Conservation (phyloP, 768 basidiomycete species). For the Tephrocybe rancida region DNA sequence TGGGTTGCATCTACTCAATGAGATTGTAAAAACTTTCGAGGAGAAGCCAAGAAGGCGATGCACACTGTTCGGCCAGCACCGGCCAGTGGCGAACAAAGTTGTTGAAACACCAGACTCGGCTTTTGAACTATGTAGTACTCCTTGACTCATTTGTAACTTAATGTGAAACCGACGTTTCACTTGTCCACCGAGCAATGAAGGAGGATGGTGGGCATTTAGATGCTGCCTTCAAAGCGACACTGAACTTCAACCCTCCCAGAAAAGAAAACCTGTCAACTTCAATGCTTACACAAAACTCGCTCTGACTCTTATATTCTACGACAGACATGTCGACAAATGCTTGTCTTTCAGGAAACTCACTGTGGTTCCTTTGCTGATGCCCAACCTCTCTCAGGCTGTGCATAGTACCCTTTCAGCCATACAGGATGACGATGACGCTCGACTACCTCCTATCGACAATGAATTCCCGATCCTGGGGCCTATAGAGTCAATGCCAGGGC, state of each 20-base stretch:
- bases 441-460: neutral
- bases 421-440: neutral
- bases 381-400: neutral
- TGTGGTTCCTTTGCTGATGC: neutral
- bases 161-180: too few species aligned
- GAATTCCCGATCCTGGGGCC: neutral
- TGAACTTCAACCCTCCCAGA: neutral
- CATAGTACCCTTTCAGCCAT: neutral
- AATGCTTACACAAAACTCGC: neutral
- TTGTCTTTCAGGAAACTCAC: neutral
- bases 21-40: too few species aligned
- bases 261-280: neutral
- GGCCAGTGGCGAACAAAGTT: too few species aligned
- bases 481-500: neutral
- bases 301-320: slow-evolving; percentile 1
- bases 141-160: too few species aligned
- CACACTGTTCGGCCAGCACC: too few species aligned
- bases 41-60: too few species aligned
- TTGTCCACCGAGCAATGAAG: neutral
- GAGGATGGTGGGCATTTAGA: neutral
- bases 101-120: too few species aligned
- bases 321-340: slow-evolving; percentile 6
- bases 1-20: too few species aligned
- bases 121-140: too few species aligned
- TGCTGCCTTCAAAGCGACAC: neutral